Evolutionary conservation across 2,329 filamentous ascomycete genomes (phyloP).

Genomic region (Aphanocladium album): DNA sequence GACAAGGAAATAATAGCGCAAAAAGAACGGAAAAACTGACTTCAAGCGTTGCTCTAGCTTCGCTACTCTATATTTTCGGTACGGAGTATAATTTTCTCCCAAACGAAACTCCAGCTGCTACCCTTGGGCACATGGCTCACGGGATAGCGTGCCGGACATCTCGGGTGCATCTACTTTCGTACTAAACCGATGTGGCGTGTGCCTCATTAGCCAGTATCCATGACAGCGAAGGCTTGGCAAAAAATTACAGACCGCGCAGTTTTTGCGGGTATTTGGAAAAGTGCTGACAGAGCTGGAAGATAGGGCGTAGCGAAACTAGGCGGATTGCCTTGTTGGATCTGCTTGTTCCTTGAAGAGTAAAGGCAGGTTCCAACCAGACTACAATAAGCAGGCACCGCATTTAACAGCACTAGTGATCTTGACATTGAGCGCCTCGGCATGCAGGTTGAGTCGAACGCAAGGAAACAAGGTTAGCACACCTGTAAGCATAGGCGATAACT

Average conservation of each 20-base stretch:
- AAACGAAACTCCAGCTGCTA: neutral
- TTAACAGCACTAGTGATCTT: neutral
- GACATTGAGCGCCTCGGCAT: neutral
- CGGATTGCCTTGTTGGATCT: neutral
- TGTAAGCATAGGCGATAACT: neutral
- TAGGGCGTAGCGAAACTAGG: neutral
- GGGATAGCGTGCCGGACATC: neutral
- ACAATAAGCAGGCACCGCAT: neutral
- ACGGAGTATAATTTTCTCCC: too few species aligned
- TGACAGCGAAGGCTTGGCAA: conserved; percentile 1
- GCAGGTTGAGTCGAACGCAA: neutral
- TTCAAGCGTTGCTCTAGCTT: too few species aligned
- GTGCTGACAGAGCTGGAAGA: neutral
- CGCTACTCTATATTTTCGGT: too few species aligned
- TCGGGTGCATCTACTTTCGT: conserved; percentile 5
- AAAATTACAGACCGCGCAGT: neutral
- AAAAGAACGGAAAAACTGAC: too few species aligned
- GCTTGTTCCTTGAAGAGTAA: neutral
- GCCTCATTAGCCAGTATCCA: neutral
- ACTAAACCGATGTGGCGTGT: conserved; percentile 3
- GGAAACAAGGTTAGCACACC: neutral
- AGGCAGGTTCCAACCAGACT: neutral
- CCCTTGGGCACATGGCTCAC: neutral
- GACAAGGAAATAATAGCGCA: too few species aligned
- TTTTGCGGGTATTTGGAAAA: neutral